Evolutionary conservation across 192 early-diverging fungal genomes (phyloP).

Genomic region (Fimicolochytrium jonesii): DNA sequence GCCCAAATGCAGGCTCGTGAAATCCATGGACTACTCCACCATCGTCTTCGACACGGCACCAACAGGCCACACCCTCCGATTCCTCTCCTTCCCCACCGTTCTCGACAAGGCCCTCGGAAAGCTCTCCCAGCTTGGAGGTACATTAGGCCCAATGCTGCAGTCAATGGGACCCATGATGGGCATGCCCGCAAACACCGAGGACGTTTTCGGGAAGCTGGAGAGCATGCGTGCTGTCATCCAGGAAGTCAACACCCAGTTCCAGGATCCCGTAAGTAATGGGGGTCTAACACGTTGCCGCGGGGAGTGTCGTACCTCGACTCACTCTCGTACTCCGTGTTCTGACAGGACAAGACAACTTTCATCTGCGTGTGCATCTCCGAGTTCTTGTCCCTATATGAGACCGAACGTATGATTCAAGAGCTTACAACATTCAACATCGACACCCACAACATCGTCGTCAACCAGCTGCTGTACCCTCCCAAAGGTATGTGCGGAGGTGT

Average conservation of each 20-base stretch:
- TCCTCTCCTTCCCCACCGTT: conserved; percentile 95
- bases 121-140: conserved; percentile 83
- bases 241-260: conserved; percentile 98
- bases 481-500: conserved; percentile 59
- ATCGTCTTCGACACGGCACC: conserved; percentile 99
- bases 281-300: background rate
- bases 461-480: conserved; percentile 95
- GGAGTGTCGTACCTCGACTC: no score
- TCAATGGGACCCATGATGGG: conserved; percentile 94
- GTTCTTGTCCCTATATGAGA: conserved; percentile 99
- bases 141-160: conserved; percentile 96
- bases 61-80: conserved; percentile 98
- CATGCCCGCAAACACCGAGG: conserved; percentile 65
- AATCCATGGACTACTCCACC: conserved; percentile 97
- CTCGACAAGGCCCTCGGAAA: conserved; percentile 97
- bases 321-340: no score
- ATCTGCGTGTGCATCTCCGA: conserved; percentile 99
- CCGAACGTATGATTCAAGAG: conserved; percentile 99
- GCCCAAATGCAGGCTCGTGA: conserved; percentile 66
- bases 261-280: conserved; percentile 77
- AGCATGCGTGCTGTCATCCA: conserved; percentile 94
- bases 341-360: conserved; percentile 93
- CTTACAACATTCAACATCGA: conserved; percentile 96
- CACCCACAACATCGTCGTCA: conserved; percentile 99
- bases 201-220: conserved; percentile 93